Conservation (phyloP, 2,329 filamentous ascomycete species). For the Sporothrix brasiliensis region DNA sequence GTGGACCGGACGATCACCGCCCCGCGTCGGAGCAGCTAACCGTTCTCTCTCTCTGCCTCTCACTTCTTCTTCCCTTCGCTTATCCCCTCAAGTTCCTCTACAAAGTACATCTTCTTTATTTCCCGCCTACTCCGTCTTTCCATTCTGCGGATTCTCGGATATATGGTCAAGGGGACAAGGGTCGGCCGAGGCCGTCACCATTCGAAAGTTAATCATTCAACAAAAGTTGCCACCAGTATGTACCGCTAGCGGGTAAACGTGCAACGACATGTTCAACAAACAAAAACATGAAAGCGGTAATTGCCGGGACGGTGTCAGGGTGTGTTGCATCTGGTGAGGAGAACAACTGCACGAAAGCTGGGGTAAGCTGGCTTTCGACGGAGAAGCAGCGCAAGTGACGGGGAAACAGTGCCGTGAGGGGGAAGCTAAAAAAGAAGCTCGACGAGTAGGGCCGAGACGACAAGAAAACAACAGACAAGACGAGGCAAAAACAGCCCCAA, state of each 20-base stretch:
- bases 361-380: neutral
- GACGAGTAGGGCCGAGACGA: conserved; percentile 25
- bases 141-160: neutral
- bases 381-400: neutral
- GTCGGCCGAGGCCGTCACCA: neutral
- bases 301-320: conserved; percentile 14
- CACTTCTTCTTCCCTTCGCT: neutral
- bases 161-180: neutral
- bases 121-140: too few relatives aligned
- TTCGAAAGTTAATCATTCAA: neutral
- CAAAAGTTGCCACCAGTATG: neutral
- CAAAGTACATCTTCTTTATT: too few relatives aligned
- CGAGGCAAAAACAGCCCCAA: neutral
- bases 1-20: conserved; percentile 10
- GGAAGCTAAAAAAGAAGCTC: conserved; percentile 26
- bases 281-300: neutral
- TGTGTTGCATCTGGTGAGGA: neutral
- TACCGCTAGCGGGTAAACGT: neutral
- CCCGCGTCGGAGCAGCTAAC: conserved; percentile 9
- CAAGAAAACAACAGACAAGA: neutral
- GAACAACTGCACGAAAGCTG: neutral
- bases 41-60: neutral
- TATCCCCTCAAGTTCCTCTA: too few relatives aligned
- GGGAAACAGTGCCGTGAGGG: conserved; percentile 10
- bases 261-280: neutral